Evolutionary conservation across 352 stramenopile genomes (phyloP), one percentile per base, ranked within the genome.

Genomic region (Globisporangium cylindrosporum): DNA sequence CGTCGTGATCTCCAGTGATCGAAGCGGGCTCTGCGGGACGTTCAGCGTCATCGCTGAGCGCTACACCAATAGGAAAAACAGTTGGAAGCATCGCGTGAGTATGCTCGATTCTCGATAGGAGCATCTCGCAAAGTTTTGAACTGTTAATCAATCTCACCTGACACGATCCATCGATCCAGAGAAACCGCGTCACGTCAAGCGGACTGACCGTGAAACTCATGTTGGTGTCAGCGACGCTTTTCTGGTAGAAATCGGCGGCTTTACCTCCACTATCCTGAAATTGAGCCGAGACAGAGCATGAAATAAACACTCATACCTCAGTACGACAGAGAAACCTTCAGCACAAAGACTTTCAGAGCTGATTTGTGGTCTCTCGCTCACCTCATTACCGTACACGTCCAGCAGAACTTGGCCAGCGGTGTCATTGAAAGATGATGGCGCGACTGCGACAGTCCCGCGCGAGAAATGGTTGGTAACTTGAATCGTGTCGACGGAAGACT

Each of bases 161-260:
- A 24, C 83, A 93, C 2, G 83, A 91, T 1, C 73, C 79, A 22
- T 91, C 86, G 3, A 93, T 59, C 82, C 86, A 90, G 27, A 92
- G 55, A 43, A 93, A 90, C 6, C 66, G 79, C 25, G 74, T 84
- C 46, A 72, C 66, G 49, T 74, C 71, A 20, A 80, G 63, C 3
- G 85, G 75, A n/a, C 67, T 56, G 3, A 74, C 48, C 14, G 65
- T 60, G 54, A 87, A 60, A 12, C 32, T 70, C 18, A 88, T 22
- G 1, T 68, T 75, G 4, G 49, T 56, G 27, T 77, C 78, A 14
- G 60, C 66, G 32, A 74, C 41, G 3, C 59, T 64, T 49, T 74
- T 81, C 20, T 67, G 24, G 62, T 80, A 86, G 61, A 85, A 74
- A 59, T 64, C 66, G 18, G 62, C 43, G 3, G 70, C 70, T 20